Conservation (phyloP, 768 basidiomycete genomes). For the Termitomyces sp. region DNA sequence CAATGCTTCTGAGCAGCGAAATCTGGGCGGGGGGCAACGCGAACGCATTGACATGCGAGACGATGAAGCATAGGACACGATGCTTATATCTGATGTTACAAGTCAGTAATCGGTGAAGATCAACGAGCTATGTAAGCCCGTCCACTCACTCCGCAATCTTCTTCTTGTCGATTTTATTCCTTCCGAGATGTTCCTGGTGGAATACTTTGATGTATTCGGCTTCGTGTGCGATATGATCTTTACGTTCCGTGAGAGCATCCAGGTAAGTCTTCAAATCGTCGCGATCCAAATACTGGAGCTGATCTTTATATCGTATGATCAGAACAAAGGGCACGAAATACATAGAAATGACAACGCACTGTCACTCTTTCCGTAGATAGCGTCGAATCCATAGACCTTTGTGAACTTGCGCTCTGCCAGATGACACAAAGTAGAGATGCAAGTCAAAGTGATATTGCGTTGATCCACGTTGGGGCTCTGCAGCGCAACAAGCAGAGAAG, state of each 20-base stretch:
- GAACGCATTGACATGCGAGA: slow-evolving; percentile 74
- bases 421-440: slow-evolving; percentile 44
- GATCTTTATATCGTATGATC: slow-evolving; percentile 15
- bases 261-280: slow-evolving; percentile 60
- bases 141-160: slow-evolving; percentile 49
- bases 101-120: background rate
- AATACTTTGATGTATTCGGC: slow-evolving; percentile 50
- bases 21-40: slow-evolving; percentile 43
- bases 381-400: slow-evolving; percentile 69
- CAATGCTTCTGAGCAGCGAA: slow-evolving; percentile 45
- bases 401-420: slow-evolving; percentile 39
- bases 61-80: slow-evolving; percentile 68
- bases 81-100: slow-evolving; percentile 54
- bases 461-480: slow-evolving; percentile 37
- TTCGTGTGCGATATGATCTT: slow-evolving; percentile 60
- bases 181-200: slow-evolving; percentile 53
- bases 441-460: slow-evolving; percentile 53
- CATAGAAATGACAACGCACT: slow-evolving; percentile 33
- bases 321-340: slow-evolving; percentile 5
- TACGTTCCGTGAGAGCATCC: slow-evolving; percentile 41
- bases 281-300: slow-evolving; percentile 70
- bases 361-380: slow-evolving; percentile 61
- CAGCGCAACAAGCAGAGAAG: slow-evolving; percentile 62
- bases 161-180: slow-evolving; percentile 48
- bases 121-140: background rate